phyloP scores from a whole-genome alignment of 2,329 filamentous ascomycete species.

The Paecilomyces dactylethromorphus region DNA sequence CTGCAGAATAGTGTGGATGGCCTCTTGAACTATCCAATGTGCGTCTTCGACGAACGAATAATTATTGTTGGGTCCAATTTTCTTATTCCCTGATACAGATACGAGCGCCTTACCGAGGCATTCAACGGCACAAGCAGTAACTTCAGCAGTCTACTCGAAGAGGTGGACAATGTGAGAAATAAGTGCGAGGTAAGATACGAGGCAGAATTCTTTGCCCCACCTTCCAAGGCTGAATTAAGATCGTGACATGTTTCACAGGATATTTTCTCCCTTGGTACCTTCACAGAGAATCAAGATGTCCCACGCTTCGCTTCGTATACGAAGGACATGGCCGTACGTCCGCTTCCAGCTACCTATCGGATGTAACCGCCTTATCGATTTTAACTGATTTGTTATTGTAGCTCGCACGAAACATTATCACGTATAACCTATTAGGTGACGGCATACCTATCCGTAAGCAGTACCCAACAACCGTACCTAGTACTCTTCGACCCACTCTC shows the following conservation, averaged over 20 bases:
- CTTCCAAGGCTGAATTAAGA: neutral
- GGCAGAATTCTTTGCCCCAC: neutral
- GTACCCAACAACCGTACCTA: too few relatives aligned
- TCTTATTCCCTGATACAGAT: neutral
- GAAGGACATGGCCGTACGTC: constrained; percentile 35
- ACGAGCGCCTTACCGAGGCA: constrained; percentile 14
- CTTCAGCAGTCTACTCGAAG: constrained; percentile 10
- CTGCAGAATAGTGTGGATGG: constrained; percentile 35
- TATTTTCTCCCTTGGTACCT: constrained; percentile 41
- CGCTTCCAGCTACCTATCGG: neutral
- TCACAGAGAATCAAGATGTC: constrained; percentile 53
- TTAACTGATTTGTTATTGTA: neutral
- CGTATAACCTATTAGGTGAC: constrained; percentile 49
- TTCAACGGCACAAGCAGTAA: constrained; percentile 10
- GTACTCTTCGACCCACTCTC: too few relatives aligned
- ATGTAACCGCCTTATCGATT: neutral
- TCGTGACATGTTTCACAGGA: constrained; percentile 15
- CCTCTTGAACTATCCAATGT: constrained; percentile 35
- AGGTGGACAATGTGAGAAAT: constrained; percentile 7
- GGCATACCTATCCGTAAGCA: constrained; percentile 47
- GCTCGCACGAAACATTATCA: constrained; percentile 51
- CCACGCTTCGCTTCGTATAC: constrained; percentile 46
- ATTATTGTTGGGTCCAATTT: neutral
- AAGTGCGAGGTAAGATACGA: constrained; percentile 9
- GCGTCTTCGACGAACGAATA: neutral